Evolutionary conservation across 2,329 filamentous ascomycete species (phyloP), one percentile per base, ranked within the genome.

Genomic region (Whalleya microplaca): DNA sequence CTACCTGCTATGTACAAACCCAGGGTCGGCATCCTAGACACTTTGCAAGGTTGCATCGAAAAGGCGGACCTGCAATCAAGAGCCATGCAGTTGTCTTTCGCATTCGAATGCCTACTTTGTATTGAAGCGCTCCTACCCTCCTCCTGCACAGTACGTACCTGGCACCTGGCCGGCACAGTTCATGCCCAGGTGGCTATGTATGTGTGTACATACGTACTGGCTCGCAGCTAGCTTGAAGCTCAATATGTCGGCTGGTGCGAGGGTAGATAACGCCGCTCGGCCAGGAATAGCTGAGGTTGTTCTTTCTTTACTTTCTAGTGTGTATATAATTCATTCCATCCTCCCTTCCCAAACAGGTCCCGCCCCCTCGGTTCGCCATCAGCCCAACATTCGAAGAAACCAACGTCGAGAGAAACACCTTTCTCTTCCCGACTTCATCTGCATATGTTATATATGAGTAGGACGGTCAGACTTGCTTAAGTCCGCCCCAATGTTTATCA

Each of bases 401-500:
- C 45, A 37, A 9, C 10, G 43, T 27, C 23, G 23, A 27, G 23
- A 27, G 23, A 27, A 27, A 27, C n/a, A n/a, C 23, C 47, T 41
- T 41, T 21, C 32, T 32, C 12, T 12, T 42, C 45, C 21, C 42
- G 46, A 41, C 45, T 48, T 51, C 40, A 21, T 49, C 47, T 55
- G 21, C 51, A 4, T 27, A 4, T 27, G 4, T 9, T 27, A 4
- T 4, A 9, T 27, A 27, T 27, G 23, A 27, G 23, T 4, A 27
- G 23, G 23, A 4, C 23, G 23, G 23, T 4, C 23, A 27, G 23
- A 16, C 32, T 37, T 16, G 32, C 32, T 37, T 37, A 29, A 27
- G 23, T 27, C 9, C 23, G 23, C 21, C 20, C 27, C 66, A 45
- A 79, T 79, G 76, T 79, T 75, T 68, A 65, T 73, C 66, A 76